A percentile compares a stretch with the other conserved stretches of the same genome.
phyloP scores from a whole-genome alignment of 2,329 filamentous ascomycete species.

The Esteya vermicola region DNA sequence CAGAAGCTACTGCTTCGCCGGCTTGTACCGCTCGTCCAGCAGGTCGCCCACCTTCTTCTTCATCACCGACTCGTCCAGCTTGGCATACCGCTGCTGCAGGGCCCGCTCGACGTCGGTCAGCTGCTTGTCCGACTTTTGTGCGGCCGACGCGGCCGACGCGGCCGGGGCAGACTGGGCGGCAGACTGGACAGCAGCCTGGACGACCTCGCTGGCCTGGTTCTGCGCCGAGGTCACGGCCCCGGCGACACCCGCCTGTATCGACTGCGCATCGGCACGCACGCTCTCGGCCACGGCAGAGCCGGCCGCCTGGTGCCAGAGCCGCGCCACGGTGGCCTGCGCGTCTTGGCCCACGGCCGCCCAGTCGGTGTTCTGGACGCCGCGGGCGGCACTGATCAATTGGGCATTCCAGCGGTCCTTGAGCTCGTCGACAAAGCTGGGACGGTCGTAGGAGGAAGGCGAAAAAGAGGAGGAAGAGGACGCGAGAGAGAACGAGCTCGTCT shows the following conservation, averaged over 20 bases:
- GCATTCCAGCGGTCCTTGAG: conserved; percentile 68
- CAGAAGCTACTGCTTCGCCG: too few species aligned
- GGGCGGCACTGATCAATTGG: conserved; percentile 53
- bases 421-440: conserved; percentile 45
- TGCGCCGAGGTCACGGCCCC: background rate
- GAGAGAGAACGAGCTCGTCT: too few species aligned
- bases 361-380: conserved; percentile 50
- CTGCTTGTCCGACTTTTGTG: conserved; percentile 17
- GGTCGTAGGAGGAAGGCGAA: conserved; percentile 12
- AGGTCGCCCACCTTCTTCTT: conserved; percentile 37
- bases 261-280: conserved; percentile 12
- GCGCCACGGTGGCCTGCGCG: conserved; percentile 33
- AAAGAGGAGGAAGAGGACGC: conserved; percentile 2
- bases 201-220: background rate
- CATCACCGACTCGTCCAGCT: conserved; percentile 20
- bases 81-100: conserved; percentile 36
- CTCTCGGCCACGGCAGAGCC: conserved; percentile 18
- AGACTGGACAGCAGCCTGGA: too few species aligned
- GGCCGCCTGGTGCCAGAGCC: conserved; percentile 28
- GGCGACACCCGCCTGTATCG: too few species aligned
- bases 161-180: too few species aligned
- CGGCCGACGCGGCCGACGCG: too few species aligned
- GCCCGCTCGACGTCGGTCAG: conserved; percentile 32
- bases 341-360: conserved; percentile 49
- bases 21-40: conserved; percentile 39